phyloP scores from a whole-genome alignment of 1,139 yeast genomes.

The Blastobotrys indianensis region DNA sequence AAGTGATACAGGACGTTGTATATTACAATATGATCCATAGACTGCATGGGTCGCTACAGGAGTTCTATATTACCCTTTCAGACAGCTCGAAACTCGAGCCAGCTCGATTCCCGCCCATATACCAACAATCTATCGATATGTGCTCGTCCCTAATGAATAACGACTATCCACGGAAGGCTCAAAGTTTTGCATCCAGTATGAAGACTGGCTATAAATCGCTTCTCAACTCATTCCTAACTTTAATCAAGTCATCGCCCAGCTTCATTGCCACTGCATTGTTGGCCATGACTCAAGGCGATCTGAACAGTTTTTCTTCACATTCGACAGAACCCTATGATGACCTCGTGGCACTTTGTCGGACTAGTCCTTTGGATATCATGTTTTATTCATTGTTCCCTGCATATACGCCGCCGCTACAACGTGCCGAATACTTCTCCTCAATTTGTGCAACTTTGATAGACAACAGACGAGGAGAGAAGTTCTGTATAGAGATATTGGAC shows the following conservation, averaged over 20 bases:
- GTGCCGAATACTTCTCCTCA: conserved; percentile 31
- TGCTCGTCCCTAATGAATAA: conserved; percentile 21
- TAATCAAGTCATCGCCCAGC: conserved; percentile 34
- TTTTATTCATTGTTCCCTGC: conserved; percentile 31
- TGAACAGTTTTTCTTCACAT: conserved; percentile 19
- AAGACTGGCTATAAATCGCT: conserved; percentile 27
- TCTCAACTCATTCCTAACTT: conserved; percentile 31
- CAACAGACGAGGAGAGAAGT: conserved; percentile 20
- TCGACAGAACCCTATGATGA: conserved; percentile 26
- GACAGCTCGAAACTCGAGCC: conserved; percentile 21
- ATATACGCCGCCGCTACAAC: conserved; percentile 21
- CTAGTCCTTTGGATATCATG: conserved; percentile 30
- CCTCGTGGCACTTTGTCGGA: conserved; percentile 25
- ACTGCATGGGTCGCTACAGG: conserved; percentile 20
- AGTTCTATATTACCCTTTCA: conserved; percentile 17
- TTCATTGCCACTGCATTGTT: conserved; percentile 32
- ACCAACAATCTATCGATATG: conserved; percentile 25
- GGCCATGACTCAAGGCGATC: conserved; percentile 25
- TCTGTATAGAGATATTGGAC: conserved; percentile 24
- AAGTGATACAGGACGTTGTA: conserved; percentile 22
- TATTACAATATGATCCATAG: conserved; percentile 24
- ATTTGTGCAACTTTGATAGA: conserved; percentile 24
- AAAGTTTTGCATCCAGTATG: conserved; percentile 19
- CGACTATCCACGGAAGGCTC: conserved; percentile 17
- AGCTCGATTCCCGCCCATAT: conserved; percentile 23